Base-by-base conservation (phyloP, 179 eudicot species). In the Amaranthus tricolor region DNA sequence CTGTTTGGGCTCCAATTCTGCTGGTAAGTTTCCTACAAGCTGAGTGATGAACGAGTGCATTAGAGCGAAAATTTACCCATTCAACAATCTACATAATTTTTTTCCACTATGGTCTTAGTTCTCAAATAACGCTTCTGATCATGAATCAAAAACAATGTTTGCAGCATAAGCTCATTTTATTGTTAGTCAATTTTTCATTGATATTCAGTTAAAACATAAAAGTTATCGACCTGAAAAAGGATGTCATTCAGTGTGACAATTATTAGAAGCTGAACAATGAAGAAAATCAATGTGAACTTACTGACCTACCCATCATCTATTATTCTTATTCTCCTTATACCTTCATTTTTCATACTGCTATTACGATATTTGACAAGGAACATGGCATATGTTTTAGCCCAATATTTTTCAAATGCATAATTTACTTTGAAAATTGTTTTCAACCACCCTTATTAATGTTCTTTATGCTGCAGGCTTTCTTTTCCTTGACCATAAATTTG, bases 1-100 rank as follows among this genome's bases (percentile, higher is more conserved):
- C 99, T 80, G 84, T 95, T 80, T 95, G 99, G 99, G 86, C 97
- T 87, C 99, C 99, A 48, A 82, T 95, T 73, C 82, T 93, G 75
- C 82, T 95, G 77, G 99, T 95, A 85, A 87, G 99, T 84, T 80
- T 40, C 31, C 45, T 77, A 44, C 62, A 57, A 71, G 69, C 17
- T 51, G 31, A 21, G 52, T 51, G 31, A 21, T 52, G 49, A 61
- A 50, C 51, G 47, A 47, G 6, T 45, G 15, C 47, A 14, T 63
- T 11, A 17, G 40, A 31, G 40, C 1, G 3, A 31, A 31, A 31
- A 2, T 31, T 31, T 1, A 75, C 53, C 20, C 56, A 75, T 10
- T 75, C 40, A n/a, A 62, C 15, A 14, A 10, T 9, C 62, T 53
- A 43, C 40, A 16, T 31, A 31, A 51, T 11, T 9, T 49, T 72